Evolutionary conservation across 192 early-diverging fungal genomes (phyloP), one percentile per base, ranked within the genome.

Genomic region (Coemansia sp.): DNA sequence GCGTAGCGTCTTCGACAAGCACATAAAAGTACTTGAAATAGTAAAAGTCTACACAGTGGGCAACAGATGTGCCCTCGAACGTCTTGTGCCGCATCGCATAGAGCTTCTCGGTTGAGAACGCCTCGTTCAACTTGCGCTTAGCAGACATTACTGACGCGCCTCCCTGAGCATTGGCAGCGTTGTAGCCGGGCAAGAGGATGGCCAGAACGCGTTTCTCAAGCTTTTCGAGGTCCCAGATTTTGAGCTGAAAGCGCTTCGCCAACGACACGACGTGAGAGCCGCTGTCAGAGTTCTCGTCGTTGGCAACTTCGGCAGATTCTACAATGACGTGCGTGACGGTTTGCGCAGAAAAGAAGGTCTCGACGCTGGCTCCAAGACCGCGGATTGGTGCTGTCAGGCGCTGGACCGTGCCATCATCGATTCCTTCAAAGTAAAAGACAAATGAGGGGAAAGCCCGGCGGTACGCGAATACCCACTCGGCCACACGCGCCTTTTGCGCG

Each of bases 351-450:
- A 86, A 86, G 54, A 86, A 86, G 16, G 80, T 77, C 77, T 86
- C 85, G 34, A 82, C 68, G 29, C 73, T 78, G 33, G 69, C 75
- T 1, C 78, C 74, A 33, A 81, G 59, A 22, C 51, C 66, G 24
- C 73, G 75, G 42, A 85, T 74, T 11, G 78, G 79, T 61, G 65
- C 70, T 2, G 78, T 70, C 41, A 85, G 74, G 18, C 75, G 71
- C 55, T 73, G 80, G 15, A 68, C 68, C 1, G 73, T 75, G 52
- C 24, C n/a, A n/a, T 83, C 75, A 73, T 80, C 78, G 33, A 86
- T 59, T 47, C 85, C 79, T 15, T 86, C 85, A 74, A 85, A 85
- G 70, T 85, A 85, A 54, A 85, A 85, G 31, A 85, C 82, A 74
- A 85, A 85, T 43, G 71, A 76, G 1, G 82, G 82, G 33, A 85